Evolutionary conservation across 2,329 filamentous ascomycete species (phyloP).

Genomic region (Ophiostoma triangulosporum): DNA sequence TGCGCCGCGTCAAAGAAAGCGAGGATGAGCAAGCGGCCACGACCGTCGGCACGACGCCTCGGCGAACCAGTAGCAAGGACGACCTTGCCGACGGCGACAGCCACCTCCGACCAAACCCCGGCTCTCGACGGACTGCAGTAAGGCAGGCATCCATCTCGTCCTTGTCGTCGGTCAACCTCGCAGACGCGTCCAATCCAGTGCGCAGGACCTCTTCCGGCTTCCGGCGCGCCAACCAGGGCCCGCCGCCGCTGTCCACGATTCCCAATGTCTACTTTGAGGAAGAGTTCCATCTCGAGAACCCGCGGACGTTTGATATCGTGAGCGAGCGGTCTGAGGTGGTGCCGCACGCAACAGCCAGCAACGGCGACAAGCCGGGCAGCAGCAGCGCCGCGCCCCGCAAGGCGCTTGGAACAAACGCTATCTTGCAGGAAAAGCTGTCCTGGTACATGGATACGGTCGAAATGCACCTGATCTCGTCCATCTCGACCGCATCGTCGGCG

Average conservation of each 20-base stretch:
- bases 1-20: constrained; percentile 69
- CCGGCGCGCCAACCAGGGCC: constrained; percentile 52
- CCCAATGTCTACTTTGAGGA: constrained; percentile 90
- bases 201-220: constrained; percentile 32
- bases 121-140: constrained; percentile 22
- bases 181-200: constrained; percentile 28
- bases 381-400: constrained; percentile 51
- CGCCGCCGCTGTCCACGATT: constrained; percentile 82
- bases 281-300: constrained; percentile 89
- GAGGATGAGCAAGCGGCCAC: constrained; percentile 45
- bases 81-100: constrained; percentile 32
- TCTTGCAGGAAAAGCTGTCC: constrained; percentile 91
- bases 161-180: constrained; percentile 20
- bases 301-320: constrained; percentile 88
- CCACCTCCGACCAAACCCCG: constrained; percentile 30
- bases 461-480: constrained; percentile 90
- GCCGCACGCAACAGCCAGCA: constrained; percentile 41
- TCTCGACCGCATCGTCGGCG: constrained; percentile 86
- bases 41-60: constrained; percentile 20
- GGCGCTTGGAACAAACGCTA: constrained; percentile 87
- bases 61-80: constrained; percentile 28
- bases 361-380: constrained; percentile 31
- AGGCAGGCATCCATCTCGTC: constrained; percentile 34
- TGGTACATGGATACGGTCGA: constrained; percentile 99
- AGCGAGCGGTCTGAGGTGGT: constrained; percentile 96